These are phyloP conservation scores for Pyrenopolyporus hunteri DNA, from an alignment of 495 filamentous ascomycete species.

Conservation along the genomic window DNA sequence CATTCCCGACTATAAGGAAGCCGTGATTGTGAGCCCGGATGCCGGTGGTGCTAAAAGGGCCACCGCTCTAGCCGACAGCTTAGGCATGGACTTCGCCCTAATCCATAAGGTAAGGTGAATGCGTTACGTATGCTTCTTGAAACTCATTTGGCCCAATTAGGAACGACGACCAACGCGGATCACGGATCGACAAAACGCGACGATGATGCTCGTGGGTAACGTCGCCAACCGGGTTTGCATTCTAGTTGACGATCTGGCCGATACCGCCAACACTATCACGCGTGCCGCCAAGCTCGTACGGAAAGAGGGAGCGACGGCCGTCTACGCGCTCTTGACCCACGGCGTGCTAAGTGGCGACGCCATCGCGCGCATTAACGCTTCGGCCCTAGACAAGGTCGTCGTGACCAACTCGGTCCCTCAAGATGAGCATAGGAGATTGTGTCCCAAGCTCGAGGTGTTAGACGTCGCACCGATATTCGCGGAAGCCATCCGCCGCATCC, in stretches of 20 bases:
- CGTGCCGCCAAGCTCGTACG: conserved; percentile 95
- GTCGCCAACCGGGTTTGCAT: conserved; percentile 82
- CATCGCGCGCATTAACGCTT: conserved; percentile 90
- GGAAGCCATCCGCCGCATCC: conserved; percentile 95
- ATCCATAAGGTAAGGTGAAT: conserved; percentile 86
- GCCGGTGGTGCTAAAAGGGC: conserved; percentile 96
- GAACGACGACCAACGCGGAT: conserved; percentile 96
- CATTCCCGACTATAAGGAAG: conserved; percentile 84
- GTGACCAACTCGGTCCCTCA: conserved; percentile 96
- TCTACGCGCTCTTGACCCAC: conserved; percentile 92
- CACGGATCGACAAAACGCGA: conserved; percentile 91
- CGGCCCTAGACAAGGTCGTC: conserved; percentile 85
- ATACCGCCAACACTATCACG: conserved; percentile 96
- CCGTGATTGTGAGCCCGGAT: conserved; percentile 94
- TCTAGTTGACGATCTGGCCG: conserved; percentile 90
- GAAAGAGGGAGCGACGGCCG: conserved; percentile 84
- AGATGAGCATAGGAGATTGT: conserved; percentile 73
- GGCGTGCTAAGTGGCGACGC: conserved; percentile 94
- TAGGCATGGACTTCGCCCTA: conserved; percentile 91
- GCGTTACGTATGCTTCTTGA: conserved; percentile 40
- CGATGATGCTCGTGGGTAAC: conserved; percentile 97
- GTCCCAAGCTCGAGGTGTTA: conserved; percentile 87
- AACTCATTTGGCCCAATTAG: conserved; percentile 57
- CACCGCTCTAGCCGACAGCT: conserved; percentile 92
- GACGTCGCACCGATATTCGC: conserved; percentile 94